Base-by-base conservation (phyloP, 2,329 filamentous ascomycete genomes). In the Aureobasidium lini region DNA sequence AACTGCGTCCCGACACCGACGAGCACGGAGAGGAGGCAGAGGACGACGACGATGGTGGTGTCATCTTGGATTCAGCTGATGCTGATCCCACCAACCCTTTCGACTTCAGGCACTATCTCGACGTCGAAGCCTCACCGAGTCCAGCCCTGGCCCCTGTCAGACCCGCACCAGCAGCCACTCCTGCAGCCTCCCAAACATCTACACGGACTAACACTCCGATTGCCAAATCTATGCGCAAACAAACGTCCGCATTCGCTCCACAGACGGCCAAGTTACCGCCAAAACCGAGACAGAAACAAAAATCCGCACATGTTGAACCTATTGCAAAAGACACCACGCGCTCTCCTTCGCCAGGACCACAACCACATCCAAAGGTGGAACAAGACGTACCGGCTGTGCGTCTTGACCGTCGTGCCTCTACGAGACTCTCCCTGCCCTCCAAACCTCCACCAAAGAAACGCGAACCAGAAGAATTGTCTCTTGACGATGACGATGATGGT, bases 41-140 rank as follows among this genome's bases (percentile, higher is more conserved):
- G n/a, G 67, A 68, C 9, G 71, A 73, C 1, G 64, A 65, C 6
- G 65, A 72, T 13, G 70, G 72, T 10, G 70, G 54, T 7, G 54
- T 47, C 5, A n/a, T 34, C 11, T 29, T 39, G 23, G 44, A 50
- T 32, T n/a, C 71, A 11, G 69, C 68, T 28, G 70, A 69, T 15
- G 69, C 75, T 0, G 77, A 79, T 37, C 66, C 71, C 4, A 64
- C 68, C 62, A 79, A 80, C 61, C 77, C 77, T 0, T 80, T 74
- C 65, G 77, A 80, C 64, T 79, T 74, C 64, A 67, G 77, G n/a
- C 76, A 79, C 59, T 78, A 77, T 64, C 63, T 80, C 37, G 69
- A 69, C 32, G 59, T 59, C 13, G 39, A 43, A 63, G 57, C 73
- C 70, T 64, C 66, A 67, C 15, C 67, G 10, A 52, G 44, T 32